A percentile compares a stretch with the other conserved stretches of the same genome.
Evolutionary conservation across 495 filamentous ascomycete species (phyloP).

Genomic region (Chaetomium tenue): DNA sequence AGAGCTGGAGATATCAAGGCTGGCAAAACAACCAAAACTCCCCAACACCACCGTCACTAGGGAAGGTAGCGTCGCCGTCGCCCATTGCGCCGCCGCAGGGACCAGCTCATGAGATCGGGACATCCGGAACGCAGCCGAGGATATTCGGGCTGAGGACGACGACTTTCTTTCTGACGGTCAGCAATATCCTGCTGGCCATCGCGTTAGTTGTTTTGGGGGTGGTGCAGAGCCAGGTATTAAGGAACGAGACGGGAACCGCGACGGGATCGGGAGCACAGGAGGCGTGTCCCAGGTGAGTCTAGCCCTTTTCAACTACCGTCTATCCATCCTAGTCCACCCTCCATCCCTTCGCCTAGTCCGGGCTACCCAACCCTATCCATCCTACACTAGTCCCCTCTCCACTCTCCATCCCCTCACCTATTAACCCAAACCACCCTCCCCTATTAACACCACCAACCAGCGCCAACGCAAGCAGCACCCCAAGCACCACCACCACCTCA

Average conservation of each 20-base stretch:
- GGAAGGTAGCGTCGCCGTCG: not conserved
- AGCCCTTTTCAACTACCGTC: too few relatives aligned
- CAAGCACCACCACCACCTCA: not conserved
- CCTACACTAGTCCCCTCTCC: too few relatives aligned
- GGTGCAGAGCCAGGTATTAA: conserved; percentile 7
- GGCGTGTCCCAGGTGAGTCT: not conserved
- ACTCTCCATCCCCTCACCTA: too few relatives aligned
- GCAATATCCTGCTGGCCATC: conserved; percentile 17
- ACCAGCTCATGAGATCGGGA: not conserved
- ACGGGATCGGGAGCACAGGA: not conserved
- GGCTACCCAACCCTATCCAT: too few relatives aligned
- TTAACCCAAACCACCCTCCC: too few relatives aligned
- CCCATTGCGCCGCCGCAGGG: not conserved
- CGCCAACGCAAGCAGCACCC: not conserved
- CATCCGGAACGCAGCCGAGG: not conserved
- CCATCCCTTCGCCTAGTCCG: too few relatives aligned
- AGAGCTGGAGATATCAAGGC: not conserved
- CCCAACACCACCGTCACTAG: not conserved
- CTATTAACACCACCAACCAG: too few relatives aligned
- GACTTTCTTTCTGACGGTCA: conserved; percentile 13
- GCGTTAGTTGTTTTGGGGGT: conserved; percentile 15
- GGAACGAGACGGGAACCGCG: not conserved
- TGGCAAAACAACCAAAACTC: not conserved
- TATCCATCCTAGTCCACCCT: too few relatives aligned
- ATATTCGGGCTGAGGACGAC: conserved; percentile 18